A percentile compares a stretch with the other conserved stretches of the same genome.
These are phyloP conservation scores for Yarrowia hollandica DNA, from an alignment of 805 yeast genomes.

Conservation along the genomic window DNA sequence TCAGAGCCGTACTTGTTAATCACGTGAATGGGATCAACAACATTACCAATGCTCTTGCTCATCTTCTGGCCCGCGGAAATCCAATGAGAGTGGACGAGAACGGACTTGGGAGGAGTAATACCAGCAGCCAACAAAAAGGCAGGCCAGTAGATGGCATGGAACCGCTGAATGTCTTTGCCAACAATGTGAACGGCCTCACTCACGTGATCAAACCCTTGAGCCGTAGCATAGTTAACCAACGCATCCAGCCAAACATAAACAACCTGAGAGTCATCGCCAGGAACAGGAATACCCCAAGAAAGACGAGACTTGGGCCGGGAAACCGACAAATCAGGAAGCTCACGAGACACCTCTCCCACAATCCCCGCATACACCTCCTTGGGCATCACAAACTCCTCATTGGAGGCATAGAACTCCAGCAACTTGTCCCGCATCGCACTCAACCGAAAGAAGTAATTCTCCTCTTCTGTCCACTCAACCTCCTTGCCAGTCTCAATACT, in stretches of 20 bases:
- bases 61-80: conserved; percentile 82
- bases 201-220: conserved; percentile 57
- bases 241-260: conserved; percentile 99
- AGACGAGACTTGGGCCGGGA: conserved; percentile 80
- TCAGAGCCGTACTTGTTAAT: conserved; percentile 62
- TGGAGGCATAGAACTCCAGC: conserved; percentile 49
- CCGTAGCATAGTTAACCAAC: conserved; percentile 75
- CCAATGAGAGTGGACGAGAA: conserved; percentile 95
- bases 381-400: conserved; percentile 70
- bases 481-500: conserved; percentile 70
- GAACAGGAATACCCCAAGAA: conserved; percentile 89
- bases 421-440: conserved; percentile 59
- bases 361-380: conserved; percentile 54
- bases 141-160: conserved; percentile 95
- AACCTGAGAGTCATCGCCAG: conserved; percentile 71
- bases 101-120: conserved; percentile 64
- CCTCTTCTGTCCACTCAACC: conserved; percentile 75
- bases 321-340: conserved; percentile 71
- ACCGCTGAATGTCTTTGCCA: conserved; percentile 87
- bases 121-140: conserved; percentile 82
- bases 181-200: conserved; percentile 69
- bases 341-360: conserved; percentile 53
- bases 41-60: conserved; percentile 92
- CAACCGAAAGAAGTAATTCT: conserved; percentile 81
- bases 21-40: conserved; percentile 82